Base-by-base conservation (phyloP, 257 asterid genomes). In the Penstemon eatonii region DNA sequence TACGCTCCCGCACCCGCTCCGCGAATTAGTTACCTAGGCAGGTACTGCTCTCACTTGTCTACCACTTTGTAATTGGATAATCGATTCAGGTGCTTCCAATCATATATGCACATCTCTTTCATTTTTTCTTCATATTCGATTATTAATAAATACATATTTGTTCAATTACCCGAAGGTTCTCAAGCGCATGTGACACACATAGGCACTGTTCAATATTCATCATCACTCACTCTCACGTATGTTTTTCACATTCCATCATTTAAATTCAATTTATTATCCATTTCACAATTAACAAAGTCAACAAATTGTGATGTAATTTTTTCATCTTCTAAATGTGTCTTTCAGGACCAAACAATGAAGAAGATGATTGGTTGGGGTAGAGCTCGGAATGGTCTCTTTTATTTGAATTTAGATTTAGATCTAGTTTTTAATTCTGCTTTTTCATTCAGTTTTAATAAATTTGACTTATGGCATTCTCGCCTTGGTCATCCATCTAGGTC, bases 151-250 rank as follows among this genome's bases (percentile, higher is more conserved):
- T 7, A 15, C 8, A 6, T 15, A 10, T 68, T 38, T 3, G 44
- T 55, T 56, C 54, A 42, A 49, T 57, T 69, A 39, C 46, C 58
- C 5, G 10, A 69, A 46, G 67, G 66, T 6, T 69, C 60, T 46
- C 57, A 58, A 13, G 58, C n/a, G 50, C 50, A 3, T 36, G 33
- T 57, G 51, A 36, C 58, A 11, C 74, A 58, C 11, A 25, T 38
- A 45, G 60, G 19, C 13, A 38, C 10, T 4, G 9, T 56, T 37
- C 12, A 38, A 36, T 36, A 9, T 33, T 58, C 47, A 58, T 9
- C 18, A 38, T 19, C 18, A 19, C 46, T 58, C 6, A 58, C 46
- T 3, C 44, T 46, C 42, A 49, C 6, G 6, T 15, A 58, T 47
- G 10, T 38, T 38, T 58, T 58, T 19, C 18, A 25, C 33, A 25